Evolutionary conservation across 2,329 filamentous ascomycete species (phyloP).

Genomic region (Magnaporthales sp.): DNA sequence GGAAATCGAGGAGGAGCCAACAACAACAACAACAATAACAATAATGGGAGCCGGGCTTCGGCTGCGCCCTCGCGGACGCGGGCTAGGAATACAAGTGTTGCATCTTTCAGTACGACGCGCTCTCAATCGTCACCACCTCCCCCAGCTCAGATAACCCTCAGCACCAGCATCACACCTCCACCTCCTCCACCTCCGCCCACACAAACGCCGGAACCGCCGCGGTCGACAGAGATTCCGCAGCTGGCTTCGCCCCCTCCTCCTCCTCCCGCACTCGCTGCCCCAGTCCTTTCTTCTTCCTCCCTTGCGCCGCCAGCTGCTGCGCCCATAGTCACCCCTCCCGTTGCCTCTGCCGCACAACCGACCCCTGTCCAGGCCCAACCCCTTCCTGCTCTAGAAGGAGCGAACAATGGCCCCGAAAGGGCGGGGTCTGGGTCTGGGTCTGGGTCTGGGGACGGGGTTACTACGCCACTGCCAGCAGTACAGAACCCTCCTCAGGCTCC

Average conservation of each 20-base stretch:
- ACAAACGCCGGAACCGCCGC: slow-evolving; percentile 9
- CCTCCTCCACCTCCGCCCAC: slow-evolving; percentile 2
- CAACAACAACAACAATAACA: slow-evolving; percentile 11
- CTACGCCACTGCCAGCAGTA: neutral
- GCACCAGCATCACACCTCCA: slow-evolving; percentile 3
- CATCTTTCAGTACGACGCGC: slow-evolving; percentile 25
- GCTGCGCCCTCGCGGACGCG: slow-evolving; percentile 3
- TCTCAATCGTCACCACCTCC: slow-evolving; percentile 15
- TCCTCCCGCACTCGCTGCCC: neutral
- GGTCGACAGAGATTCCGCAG: too few species aligned
- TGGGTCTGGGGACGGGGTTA: neutral
- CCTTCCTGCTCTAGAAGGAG: neutral
- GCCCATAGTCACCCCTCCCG: neutral
- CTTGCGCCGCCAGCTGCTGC: neutral
- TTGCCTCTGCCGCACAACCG: neutral
- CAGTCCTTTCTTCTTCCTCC: neutral
- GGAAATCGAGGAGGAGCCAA: slow-evolving; percentile 7
- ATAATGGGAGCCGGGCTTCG: slow-evolving; percentile 8
- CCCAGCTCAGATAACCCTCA: slow-evolving; percentile 8
- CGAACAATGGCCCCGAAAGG: neutral
- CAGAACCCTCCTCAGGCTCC: neutral
- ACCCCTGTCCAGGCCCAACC: neutral
- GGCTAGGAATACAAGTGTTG: slow-evolving; percentile 12
- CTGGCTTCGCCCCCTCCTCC: too few species aligned
- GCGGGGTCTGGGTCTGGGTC: neutral